Evolutionary conservation across 169 alveolate species (phyloP).

Genomic region (Plasmodium inui): DNA sequence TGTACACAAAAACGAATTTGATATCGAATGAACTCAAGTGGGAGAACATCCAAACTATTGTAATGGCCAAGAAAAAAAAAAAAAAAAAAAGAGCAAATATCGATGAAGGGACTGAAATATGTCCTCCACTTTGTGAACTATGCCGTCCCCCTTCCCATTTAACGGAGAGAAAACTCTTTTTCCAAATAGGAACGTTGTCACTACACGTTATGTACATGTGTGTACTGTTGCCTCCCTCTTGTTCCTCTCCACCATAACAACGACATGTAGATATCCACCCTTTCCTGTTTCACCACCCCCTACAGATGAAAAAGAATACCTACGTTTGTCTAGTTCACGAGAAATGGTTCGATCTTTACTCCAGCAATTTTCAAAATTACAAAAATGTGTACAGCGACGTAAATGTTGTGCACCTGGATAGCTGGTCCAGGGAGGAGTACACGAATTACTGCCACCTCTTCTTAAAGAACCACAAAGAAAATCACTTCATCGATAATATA

Average conservation of each 20-base stretch:
- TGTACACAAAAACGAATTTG: constrained; percentile 67
- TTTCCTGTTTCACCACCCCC: neutral
- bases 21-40: constrained; percentile 50
- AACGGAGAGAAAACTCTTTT: neutral
- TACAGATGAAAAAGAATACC: constrained; percentile 64
- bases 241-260: neutral
- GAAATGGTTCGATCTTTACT: constrained; percentile 37
- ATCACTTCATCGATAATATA: constrained; percentile 70
- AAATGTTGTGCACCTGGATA: constrained; percentile 36
- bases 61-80: neutral
- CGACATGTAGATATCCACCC: neutral
- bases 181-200: neutral
- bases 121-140: neutral
- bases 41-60: constrained; percentile 61
- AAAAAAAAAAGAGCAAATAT: neutral
- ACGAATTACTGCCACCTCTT: constrained; percentile 39
- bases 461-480: constrained; percentile 34
- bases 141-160: neutral
- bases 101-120: neutral
- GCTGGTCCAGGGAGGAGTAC: constrained; percentile 68
- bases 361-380: constrained; percentile 29
- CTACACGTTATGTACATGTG: neutral
- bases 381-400: constrained; percentile 65
- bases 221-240: neutral
- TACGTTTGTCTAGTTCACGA: constrained; percentile 71